Evolutionary conservation across 2,329 filamentous ascomycete species (phyloP), one percentile per base, ranked within the genome.

Genomic region (Colletotrichum zoysiae): DNA sequence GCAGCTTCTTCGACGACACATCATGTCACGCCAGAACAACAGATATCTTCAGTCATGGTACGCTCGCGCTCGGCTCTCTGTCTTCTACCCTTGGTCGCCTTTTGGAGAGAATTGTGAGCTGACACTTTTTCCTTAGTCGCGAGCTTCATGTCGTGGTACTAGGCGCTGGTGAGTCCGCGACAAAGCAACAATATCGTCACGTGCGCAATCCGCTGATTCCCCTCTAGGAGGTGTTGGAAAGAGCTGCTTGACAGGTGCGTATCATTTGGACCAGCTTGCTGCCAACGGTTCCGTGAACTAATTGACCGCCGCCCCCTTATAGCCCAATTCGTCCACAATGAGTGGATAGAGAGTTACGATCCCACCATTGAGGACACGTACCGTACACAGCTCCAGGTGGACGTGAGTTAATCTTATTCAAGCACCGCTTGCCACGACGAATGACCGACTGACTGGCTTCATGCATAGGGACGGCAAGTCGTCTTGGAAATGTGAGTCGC

Each of bases 271-370:
- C 16, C 40, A 51, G 55, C 48, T 42, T 59, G 46, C 44, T 53
- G 16, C 35, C 26, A 44, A 58, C 16, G 12, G n/a, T 20, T 48
- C 30, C 18, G 40, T 26, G 33, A 40, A 30, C 67, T 71, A 44
- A 73, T 61, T 73, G 38, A 73, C 56, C 26, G 44, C 33, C 5
- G 5, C n/a, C 30, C n/a, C n/a, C n/a, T n/a, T n/a, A 78, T 78
- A 94, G 94, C 95, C 78, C 94, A 97, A 86, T 97, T 97, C 78
- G 94, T 97, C 64, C 94, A 96, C 82, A 95, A 96, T 84, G 92
- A 97, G 77, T 97, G 94, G 93, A 95, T 97, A 79, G 94, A 97
- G 82, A 93, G 90, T 81, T 94, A 94, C 82, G 92, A 94, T 80
- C 92, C 92, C 20, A 94, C 92, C 23, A 94, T 94, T 76, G 92